phyloP scores from a whole-genome alignment of 202 grass and related monocot genomes.

The Setaria viridis region DNA sequence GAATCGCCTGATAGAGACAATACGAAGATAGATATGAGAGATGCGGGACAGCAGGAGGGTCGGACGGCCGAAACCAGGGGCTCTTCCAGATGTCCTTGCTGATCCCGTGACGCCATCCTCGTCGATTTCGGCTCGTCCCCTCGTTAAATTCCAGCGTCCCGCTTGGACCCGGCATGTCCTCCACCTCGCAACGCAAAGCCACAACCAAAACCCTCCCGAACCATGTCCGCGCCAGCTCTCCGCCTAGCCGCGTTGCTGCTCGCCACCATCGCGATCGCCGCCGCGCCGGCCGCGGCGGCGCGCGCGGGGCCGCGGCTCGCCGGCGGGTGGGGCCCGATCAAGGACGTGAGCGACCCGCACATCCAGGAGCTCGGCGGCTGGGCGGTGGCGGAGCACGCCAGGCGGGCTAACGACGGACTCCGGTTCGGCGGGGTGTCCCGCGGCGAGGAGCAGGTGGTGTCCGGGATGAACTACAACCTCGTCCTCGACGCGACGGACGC shows the following conservation, averaged over 20 bases:
- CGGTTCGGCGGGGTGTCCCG: conserved; percentile 42
- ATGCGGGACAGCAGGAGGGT: not conserved
- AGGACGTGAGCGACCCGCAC: conserved; percentile 45
- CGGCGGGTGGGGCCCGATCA: conserved; percentile 54
- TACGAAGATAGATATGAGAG: not conserved
- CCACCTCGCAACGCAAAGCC: not conserved
- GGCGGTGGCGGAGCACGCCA: conserved; percentile 56
- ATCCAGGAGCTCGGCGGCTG: conserved; percentile 60
- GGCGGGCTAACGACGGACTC: conserved; percentile 22
- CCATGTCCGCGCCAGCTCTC: not conserved
- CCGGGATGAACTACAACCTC: conserved; percentile 61
- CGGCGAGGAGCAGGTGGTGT: conserved; percentile 51
- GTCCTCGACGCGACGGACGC: conserved; percentile 29
- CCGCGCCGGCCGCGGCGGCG: not conserved
- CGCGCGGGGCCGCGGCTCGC: not conserved
- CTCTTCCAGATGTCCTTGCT: not conserved
- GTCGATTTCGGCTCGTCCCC: not conserved
- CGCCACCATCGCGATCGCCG: not conserved
- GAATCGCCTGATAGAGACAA: not conserved
- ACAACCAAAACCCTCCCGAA: not conserved
- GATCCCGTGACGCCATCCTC: not conserved
- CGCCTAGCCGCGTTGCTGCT: not conserved
- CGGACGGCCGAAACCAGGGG: not conserved
- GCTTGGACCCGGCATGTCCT: not conserved
- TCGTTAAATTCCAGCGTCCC: not conserved